Evolutionary conservation across 2,329 filamentous ascomycete genomes (phyloP).

Genomic region (Myriangium duriaei): DNA sequence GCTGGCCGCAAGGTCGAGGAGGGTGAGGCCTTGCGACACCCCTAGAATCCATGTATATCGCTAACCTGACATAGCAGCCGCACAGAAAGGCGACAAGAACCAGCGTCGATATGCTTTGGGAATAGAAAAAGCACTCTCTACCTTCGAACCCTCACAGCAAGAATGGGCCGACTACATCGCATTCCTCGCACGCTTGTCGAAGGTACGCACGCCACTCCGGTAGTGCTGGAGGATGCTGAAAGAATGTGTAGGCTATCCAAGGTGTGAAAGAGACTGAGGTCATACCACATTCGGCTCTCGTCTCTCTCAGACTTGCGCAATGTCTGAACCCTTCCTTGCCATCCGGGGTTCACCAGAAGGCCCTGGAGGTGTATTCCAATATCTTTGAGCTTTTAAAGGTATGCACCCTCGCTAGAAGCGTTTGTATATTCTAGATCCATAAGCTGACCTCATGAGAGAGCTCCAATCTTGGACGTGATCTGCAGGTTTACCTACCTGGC

Average conservation of each 20-base stretch:
- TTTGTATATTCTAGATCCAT: background rate
- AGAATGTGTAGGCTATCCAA: constrained; percentile 60
- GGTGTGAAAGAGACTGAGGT: constrained; percentile 46
- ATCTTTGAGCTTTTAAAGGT: constrained; percentile 78
- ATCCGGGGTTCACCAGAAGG: constrained; percentile 94
- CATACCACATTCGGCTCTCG: constrained; percentile 68
- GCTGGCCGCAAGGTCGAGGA: constrained; percentile 5
- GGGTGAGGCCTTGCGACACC: background rate
- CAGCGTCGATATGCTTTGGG: constrained; percentile 83
- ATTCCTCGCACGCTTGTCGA: constrained; percentile 79
- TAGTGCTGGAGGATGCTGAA: background rate
- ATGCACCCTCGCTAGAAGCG: constrained; percentile 22
- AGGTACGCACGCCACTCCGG: constrained; percentile 42
- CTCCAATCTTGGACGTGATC: constrained; percentile 50
- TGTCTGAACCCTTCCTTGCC: constrained; percentile 87
- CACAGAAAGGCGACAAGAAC: constrained; percentile 46
- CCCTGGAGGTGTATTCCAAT: constrained; percentile 83
- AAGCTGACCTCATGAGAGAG: constrained; percentile 7
- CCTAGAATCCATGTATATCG: background rate
- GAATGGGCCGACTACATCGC: constrained; percentile 99
- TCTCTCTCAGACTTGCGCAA: constrained; percentile 87
- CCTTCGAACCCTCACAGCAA: constrained; percentile 87
- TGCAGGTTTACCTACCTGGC: constrained; percentile 80
- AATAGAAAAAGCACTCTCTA: constrained; percentile 72
- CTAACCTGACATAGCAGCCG: constrained; percentile 1